These are phyloP conservation scores for Aspergillus ustus DNA, from an alignment of 2,329 filamentous ascomycete species.

Conservation along the genomic window DNA sequence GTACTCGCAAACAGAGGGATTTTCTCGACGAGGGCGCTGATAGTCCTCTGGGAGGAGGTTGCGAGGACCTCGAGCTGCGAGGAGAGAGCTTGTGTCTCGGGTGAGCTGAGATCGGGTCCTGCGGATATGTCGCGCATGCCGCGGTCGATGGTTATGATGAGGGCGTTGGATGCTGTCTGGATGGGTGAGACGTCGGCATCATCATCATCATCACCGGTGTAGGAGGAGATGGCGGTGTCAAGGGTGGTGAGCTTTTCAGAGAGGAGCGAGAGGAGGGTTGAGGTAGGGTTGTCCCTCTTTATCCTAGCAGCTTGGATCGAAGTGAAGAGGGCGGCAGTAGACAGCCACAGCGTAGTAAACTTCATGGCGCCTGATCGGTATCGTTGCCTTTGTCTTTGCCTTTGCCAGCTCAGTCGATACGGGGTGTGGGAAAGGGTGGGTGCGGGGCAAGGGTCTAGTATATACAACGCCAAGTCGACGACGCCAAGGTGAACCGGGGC, in stretches of 20 bases:
- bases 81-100: neutral
- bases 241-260: neutral
- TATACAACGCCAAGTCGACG: too few species aligned
- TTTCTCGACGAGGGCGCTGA: neutral
- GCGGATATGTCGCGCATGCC: neutral
- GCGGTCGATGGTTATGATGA: neutral
- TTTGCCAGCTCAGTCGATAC: too few species aligned
- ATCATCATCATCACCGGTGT: neutral
- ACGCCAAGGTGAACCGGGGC: too few species aligned
- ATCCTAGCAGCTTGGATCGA: neutral
- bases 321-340: neutral
- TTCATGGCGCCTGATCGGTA: neutral
- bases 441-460: too few species aligned
- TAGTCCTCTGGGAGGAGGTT: neutral
- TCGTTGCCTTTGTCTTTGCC: too few species aligned
- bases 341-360: neutral
- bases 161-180: neutral
- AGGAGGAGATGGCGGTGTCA: neutral
- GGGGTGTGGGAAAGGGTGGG: too few species aligned
- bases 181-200: neutral
- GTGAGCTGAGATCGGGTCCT: neutral
- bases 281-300: neutral
- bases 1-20: neutral
- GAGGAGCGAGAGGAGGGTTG: neutral
- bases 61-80: neutral